Conservation (phyloP, 495 filamentous ascomycete genomes). For the Penicillium cinerascens region DNA sequence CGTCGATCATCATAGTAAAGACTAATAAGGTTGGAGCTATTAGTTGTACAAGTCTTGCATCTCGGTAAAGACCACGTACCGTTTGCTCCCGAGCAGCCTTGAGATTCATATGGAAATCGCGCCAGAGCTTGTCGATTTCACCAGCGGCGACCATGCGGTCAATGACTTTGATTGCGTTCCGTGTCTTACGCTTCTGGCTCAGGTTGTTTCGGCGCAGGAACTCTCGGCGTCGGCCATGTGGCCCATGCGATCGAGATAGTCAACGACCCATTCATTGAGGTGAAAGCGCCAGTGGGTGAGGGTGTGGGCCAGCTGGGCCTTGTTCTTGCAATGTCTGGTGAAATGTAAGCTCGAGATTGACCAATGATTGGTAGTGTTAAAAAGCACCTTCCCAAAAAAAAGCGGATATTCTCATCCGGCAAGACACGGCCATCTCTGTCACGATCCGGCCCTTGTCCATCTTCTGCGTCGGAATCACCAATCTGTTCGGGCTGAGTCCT, state of each 20-base stretch:
- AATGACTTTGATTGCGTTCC: constrained; percentile 54
- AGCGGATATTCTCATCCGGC: constrained; percentile 33
- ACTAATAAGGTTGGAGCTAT: neutral
- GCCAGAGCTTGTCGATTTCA: constrained; percentile 55
- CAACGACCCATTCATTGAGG: constrained; percentile 66
- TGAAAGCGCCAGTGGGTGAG: constrained; percentile 73
- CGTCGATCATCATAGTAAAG: neutral
- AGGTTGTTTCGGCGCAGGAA: constrained; percentile 52
- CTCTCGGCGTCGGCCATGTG: constrained; percentile 47
- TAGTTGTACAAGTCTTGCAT: neutral
- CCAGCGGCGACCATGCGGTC: constrained; percentile 54
- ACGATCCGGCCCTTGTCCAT: no score
- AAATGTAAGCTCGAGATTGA: neutral
- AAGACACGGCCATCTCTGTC: constrained; percentile 34
- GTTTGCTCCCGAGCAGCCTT: constrained; percentile 29
- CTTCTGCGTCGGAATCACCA: constrained; percentile 2
- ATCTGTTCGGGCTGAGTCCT: constrained; percentile 22
- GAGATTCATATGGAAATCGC: constrained; percentile 56
- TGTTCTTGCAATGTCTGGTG: constrained; percentile 57
- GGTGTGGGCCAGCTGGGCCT: constrained; percentile 65
- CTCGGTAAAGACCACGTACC: neutral
- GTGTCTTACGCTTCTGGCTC: constrained; percentile 49
- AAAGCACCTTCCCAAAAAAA: constrained; percentile 42
- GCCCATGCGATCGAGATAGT: constrained; percentile 54
- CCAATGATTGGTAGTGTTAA: no score